phyloP scores from a whole-genome alignment of 768 basidiomycete species.

The Boletus fagicola region DNA sequence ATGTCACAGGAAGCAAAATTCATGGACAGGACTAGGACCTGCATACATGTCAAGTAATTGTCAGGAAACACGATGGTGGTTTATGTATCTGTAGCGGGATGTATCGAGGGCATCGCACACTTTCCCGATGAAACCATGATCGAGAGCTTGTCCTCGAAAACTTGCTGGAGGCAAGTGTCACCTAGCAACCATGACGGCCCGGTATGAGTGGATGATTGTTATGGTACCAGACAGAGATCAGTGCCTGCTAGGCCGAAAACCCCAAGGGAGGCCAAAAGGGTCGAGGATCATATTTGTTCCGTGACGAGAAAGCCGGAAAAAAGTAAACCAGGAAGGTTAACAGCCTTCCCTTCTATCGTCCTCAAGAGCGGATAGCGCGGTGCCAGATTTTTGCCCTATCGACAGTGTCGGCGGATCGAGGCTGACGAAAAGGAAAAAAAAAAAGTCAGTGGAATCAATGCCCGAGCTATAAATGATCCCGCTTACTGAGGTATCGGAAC shows the following conservation, averaged over 20 bases:
- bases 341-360: not conserved
- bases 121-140: not conserved
- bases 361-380: not conserved
- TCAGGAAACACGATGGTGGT: not conserved
- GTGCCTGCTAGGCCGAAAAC: not conserved
- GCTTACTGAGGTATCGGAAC: slow-evolving; percentile 23
- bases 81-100: not conserved
- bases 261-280: not conserved
- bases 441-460: slow-evolving; percentile 17
- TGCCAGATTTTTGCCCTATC: not conserved
- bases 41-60: slow-evolving; percentile 2
- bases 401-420: not conserved
- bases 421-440: slow-evolving; percentile 6
- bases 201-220: not conserved
- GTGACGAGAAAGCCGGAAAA: not conserved
- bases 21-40: not conserved
- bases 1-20: slow-evolving; percentile 8
- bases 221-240: not conserved
- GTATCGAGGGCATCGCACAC: slow-evolving; percentile 1
- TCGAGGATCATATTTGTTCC: slow-evolving; percentile 1
- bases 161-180: not conserved
- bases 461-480: slow-evolving; percentile 9
- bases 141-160: not conserved
- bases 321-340: slow-evolving; percentile 1
- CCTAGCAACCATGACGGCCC: slow-evolving; percentile 7